Evolutionary conservation across 148 eudicot genomes (phyloP).

Genomic region (Suaeda aralocaspica): DNA sequence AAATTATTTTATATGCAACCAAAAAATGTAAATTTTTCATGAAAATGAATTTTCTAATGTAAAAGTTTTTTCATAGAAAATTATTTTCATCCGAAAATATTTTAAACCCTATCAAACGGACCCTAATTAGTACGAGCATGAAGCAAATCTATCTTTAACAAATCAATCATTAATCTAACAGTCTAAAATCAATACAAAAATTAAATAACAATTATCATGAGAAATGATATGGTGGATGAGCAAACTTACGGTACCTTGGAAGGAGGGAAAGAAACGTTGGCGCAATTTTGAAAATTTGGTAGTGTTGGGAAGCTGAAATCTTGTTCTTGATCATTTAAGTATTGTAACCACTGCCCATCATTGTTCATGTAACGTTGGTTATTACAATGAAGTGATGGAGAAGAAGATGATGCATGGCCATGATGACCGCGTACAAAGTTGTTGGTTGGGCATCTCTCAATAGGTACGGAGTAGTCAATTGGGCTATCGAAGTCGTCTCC

Average conservation of each 20-base stretch:
- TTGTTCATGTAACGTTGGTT: conserved; percentile 5
- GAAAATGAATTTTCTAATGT: too few species aligned
- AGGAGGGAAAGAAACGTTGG: conserved; percentile 44
- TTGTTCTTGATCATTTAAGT: conserved; percentile 46
- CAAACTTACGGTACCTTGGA: conserved; percentile 47
- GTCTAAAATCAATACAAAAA: too few species aligned
- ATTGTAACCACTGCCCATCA: conserved; percentile 55
- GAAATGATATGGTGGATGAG: too few species aligned
- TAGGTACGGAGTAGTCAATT: conserved; percentile 31
- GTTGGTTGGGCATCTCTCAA: conserved; percentile 31
- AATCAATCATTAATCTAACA: too few species aligned
- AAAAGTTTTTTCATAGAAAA: too few species aligned
- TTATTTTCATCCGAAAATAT: too few species aligned
- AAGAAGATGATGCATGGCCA: conserved; percentile 15
- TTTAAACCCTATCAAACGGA: too few species aligned
- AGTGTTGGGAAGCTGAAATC: conserved; percentile 45
- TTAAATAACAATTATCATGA: too few species aligned
- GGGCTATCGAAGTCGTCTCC: conserved; percentile 44
- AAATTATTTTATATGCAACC: too few species aligned
- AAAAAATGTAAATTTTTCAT: too few species aligned
- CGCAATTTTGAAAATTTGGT: conserved; percentile 34
- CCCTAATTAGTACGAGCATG: too few species aligned
- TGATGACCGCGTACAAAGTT: conserved; percentile 17
- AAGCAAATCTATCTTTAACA: too few species aligned
- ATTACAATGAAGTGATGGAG: conserved; percentile 1